These are phyloP conservation scores for Thinopyrum elongatum DNA, from an alignment of 176 grass and related monocot species.

Conservation along the genomic window DNA sequence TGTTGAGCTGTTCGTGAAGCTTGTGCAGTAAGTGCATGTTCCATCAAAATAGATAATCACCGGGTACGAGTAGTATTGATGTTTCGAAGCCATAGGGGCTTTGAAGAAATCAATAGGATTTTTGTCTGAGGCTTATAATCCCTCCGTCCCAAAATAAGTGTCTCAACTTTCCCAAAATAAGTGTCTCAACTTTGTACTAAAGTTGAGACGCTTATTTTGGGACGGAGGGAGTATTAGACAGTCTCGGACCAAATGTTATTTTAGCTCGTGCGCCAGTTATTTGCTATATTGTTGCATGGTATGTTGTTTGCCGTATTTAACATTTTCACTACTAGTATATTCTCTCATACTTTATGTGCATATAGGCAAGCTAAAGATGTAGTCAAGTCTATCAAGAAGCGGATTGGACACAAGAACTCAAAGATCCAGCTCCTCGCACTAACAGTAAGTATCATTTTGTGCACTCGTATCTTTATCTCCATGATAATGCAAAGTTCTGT, in stretches of 20 bases:
- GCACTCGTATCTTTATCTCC: neutral
- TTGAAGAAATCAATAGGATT: neutral
- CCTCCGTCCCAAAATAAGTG: too few species aligned
- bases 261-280: neutral
- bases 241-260: slow-evolving; percentile 7
- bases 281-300: slow-evolving; percentile 3
- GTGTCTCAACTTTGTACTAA: too few species aligned
- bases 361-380: slow-evolving; percentile 89
- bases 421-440: slow-evolving; percentile 87
- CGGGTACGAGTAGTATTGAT: neutral
- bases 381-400: slow-evolving; percentile 79
- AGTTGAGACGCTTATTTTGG: too few species aligned
- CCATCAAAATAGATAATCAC: neutral
- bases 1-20: neutral
- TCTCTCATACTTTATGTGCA: slow-evolving; percentile 23
- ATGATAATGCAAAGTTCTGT: neutral
- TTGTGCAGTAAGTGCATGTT: slow-evolving; percentile 3
- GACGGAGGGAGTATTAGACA: neutral
- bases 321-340: neutral
- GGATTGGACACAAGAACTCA: slow-evolving; percentile 80
- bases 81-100: neutral
- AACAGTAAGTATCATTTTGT: slow-evolving; percentile 48
- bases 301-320: neutral
- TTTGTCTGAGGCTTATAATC: neutral
- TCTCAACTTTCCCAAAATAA: too few species aligned